These are phyloP conservation scores for Begonia loranthoides DNA, from an alignment of 306 rosid genomes.

Conservation along the genomic window DNA sequence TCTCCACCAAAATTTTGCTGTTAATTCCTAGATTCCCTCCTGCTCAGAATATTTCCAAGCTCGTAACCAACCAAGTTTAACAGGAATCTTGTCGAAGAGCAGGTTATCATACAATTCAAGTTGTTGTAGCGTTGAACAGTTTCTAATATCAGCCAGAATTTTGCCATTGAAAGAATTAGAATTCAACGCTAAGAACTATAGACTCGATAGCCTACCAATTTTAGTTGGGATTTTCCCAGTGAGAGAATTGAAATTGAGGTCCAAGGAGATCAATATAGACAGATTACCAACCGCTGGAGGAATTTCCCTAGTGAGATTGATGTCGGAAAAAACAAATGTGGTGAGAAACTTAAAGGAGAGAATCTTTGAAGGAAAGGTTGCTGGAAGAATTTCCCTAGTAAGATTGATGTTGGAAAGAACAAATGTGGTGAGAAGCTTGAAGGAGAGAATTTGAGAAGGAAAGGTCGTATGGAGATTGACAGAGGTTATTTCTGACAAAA, in stretches of 20 bases:
- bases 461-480: conserved; percentile 43
- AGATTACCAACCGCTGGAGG: conserved; percentile 56
- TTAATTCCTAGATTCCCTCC: conserved; percentile 71
- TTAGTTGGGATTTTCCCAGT: conserved; percentile 58
- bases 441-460: conserved; percentile 55
- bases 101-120: conserved; percentile 68
- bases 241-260: conserved; percentile 75
- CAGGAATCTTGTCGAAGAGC: conserved; percentile 63
- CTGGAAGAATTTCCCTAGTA: conserved; percentile 63
- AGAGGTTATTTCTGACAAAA: too few species aligned
- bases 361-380: too few species aligned
- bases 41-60: conserved; percentile 49
- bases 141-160: conserved; percentile 61
- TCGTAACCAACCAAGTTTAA: conserved; percentile 45
- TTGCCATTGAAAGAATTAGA: conserved; percentile 54
- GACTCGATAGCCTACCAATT: conserved; percentile 39
- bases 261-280: conserved; percentile 50
- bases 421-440: conserved; percentile 42
- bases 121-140: conserved; percentile 58
- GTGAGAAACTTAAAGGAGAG: too few species aligned
- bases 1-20: conserved; percentile 75
- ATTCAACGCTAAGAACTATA: conserved; percentile 42
- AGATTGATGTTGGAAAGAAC: conserved; percentile 70
- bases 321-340: too few species aligned
- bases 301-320: too few species aligned